Evolutionary conservation across 176 grass and related monocot genomes (phyloP).

Genomic region (Aegilops speltoides): DNA sequence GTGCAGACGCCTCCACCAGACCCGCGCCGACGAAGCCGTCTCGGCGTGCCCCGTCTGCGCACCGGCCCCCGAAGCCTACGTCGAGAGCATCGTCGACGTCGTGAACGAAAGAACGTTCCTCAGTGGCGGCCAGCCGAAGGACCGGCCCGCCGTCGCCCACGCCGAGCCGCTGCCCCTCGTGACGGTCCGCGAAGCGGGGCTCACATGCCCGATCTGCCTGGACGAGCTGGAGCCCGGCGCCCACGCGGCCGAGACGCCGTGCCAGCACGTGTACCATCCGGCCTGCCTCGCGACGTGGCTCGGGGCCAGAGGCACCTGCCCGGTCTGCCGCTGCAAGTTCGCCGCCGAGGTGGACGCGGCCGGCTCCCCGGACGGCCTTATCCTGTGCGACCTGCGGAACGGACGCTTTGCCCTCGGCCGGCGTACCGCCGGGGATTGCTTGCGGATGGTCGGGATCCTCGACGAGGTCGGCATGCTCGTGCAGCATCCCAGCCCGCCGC

Average conservation of each 20-base stretch:
- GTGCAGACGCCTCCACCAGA: conserved; percentile 5
- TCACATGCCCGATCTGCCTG: conserved; percentile 33
- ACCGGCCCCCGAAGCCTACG: background rate
- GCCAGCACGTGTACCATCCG: conserved; percentile 32
- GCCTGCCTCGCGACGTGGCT: conserved; percentile 31
- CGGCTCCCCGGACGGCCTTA: conserved; percentile 13
- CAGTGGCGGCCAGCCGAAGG: background rate
- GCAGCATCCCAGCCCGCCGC: background rate
- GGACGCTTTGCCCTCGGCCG: conserved; percentile 15
- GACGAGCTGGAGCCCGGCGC: background rate
- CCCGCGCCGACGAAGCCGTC: background rate
- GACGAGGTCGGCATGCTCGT: background rate
- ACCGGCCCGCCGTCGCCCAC: background rate
- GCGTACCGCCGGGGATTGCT: background rate
- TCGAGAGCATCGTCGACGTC: conserved; percentile 22
- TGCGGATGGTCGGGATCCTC: background rate
- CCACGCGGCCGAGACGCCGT: conserved; percentile 10
- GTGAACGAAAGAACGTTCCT: background rate
- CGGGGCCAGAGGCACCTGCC: conserved; percentile 7
- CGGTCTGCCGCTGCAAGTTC: conserved; percentile 14
- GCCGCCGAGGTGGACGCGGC: background rate
- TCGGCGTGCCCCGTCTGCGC: background rate
- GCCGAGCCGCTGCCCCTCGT: background rate
- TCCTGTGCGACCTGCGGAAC: background rate
- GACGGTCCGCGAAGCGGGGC: background rate